These are phyloP conservation scores for Ramichloridium luteum DNA, from an alignment of 2,329 filamentous ascomycete species.

Conservation along the genomic window DNA sequence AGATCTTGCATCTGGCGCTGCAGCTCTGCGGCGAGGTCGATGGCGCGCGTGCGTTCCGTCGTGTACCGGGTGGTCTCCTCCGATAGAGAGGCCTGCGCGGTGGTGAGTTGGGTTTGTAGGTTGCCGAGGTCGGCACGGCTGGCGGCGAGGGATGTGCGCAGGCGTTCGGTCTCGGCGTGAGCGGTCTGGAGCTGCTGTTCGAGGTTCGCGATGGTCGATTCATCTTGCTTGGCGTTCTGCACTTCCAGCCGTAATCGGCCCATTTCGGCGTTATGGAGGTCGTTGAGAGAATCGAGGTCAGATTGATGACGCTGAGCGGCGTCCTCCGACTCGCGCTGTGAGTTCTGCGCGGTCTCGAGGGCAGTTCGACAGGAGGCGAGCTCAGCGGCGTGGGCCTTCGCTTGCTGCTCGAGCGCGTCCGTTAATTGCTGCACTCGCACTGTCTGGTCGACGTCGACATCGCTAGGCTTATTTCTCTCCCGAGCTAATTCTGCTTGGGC, in stretches of 20 bases:
- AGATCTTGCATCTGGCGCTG: constrained; percentile 16
- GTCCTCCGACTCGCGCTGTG: constrained; percentile 14
- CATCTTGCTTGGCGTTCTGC: constrained; percentile 10
- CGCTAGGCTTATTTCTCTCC: not conserved
- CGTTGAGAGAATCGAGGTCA: constrained; percentile 15
- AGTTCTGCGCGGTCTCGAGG: constrained; percentile 13
- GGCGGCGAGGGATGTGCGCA: constrained; percentile 9
- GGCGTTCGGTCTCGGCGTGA: constrained; percentile 13
- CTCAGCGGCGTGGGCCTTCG: constrained; percentile 9
- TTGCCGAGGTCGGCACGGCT: constrained; percentile 8
- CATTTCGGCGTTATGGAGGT: constrained; percentile 13
- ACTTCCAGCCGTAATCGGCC: constrained; percentile 13
- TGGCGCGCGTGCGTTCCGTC: constrained; percentile 13
- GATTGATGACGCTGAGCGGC: constrained; percentile 11
- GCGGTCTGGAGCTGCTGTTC: constrained; percentile 12
- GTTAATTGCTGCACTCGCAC: constrained; percentile 13
- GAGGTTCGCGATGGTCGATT: constrained; percentile 13
- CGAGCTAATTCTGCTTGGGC: constrained; percentile 12
- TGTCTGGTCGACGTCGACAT: constrained; percentile 7
- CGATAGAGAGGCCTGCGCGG: constrained; percentile 8
- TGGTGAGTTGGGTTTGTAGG: constrained; percentile 9
- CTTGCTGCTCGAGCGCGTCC: constrained; percentile 12
- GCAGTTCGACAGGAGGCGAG: constrained; percentile 12
- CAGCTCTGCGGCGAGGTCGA: constrained; percentile 12
- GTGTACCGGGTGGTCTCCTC: constrained; percentile 10